phyloP scores from a whole-genome alignment of 2,329 filamentous ascomycete genomes.

The Dactylonectria estremocensis region DNA sequence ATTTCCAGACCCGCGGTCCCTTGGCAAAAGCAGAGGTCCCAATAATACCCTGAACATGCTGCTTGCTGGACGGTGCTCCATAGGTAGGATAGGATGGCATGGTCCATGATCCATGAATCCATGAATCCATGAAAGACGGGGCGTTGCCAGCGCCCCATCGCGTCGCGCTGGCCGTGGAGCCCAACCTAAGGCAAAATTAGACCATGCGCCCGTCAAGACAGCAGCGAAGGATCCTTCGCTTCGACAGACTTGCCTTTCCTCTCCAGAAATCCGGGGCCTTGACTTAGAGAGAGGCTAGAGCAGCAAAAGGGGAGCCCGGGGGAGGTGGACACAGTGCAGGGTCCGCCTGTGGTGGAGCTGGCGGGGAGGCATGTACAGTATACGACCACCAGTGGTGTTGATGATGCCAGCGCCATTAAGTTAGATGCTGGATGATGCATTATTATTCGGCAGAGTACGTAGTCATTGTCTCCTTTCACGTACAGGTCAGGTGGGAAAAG shows the following conservation, averaged over 20 bases:
- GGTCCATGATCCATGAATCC: not conserved
- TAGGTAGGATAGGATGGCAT: not conserved
- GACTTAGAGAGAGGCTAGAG: not conserved
- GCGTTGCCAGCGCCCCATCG: conserved; percentile 6
- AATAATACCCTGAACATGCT: conserved; percentile 3
- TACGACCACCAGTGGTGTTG: not conserved
- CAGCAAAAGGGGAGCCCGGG: conserved; percentile 2
- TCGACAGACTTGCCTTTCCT: conserved; percentile 8
- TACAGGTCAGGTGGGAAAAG: not conserved
- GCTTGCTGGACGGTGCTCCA: too few relatives aligned
- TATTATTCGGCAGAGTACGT: not conserved
- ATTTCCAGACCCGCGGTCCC: not conserved
- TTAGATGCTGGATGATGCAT: not conserved
- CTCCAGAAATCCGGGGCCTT: conserved; percentile 14
- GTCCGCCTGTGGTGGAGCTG: conserved; percentile 7
- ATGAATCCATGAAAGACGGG: not conserved
- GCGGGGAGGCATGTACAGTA: not conserved
- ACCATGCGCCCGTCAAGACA: conserved; percentile 2
- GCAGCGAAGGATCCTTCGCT: conserved; percentile 1
- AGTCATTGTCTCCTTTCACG: not conserved
- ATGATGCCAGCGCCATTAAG: not conserved
- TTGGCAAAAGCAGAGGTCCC: too few relatives aligned
- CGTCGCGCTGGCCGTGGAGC: conserved; percentile 20
- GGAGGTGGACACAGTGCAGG: conserved; percentile 8
- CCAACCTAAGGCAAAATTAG: not conserved